These are phyloP conservation scores for Capsicum chinense DNA, from an alignment of 257 asterid genomes.

Conservation along the genomic window DNA sequence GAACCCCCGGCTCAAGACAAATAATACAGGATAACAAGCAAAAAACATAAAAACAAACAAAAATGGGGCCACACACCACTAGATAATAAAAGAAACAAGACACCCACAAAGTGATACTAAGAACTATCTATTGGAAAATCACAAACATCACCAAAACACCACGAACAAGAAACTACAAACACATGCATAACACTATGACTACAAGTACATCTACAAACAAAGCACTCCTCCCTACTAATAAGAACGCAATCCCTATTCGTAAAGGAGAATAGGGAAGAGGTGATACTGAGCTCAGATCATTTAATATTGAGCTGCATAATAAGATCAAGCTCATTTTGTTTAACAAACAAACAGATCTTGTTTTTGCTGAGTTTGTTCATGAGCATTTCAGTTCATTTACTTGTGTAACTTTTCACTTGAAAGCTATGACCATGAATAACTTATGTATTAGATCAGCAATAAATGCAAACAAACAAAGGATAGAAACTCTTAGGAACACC, in stretches of 20 bases:
- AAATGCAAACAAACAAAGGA: constrained; percentile 5
- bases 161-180: too few relatives aligned
- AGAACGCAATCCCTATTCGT: neutral
- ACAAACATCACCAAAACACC: too few relatives aligned
- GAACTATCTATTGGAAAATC: too few relatives aligned
- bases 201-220: too few relatives aligned
- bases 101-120: too few relatives aligned
- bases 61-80: too few relatives aligned
- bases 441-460: neutral
- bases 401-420: constrained; percentile 6
- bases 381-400: constrained; percentile 1
- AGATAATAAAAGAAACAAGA: too few relatives aligned
- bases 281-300: neutral
- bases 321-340: neutral
- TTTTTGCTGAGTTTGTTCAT: neutral
- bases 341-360: neutral
- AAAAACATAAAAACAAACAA: too few relatives aligned
- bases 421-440: neutral
- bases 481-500: neutral
- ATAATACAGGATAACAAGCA: too few relatives aligned
- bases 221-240: too few relatives aligned
- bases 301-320: neutral
- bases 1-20: too few relatives aligned
- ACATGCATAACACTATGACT: too few relatives aligned
- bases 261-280: constrained; percentile 14